A percentile compares a stretch with the other conserved stretches of the same genome.
These are phyloP conservation scores for Paraleonurus japonicus DNA, from an alignment of 257 asterid genomes.

Conservation along the genomic window DNA sequence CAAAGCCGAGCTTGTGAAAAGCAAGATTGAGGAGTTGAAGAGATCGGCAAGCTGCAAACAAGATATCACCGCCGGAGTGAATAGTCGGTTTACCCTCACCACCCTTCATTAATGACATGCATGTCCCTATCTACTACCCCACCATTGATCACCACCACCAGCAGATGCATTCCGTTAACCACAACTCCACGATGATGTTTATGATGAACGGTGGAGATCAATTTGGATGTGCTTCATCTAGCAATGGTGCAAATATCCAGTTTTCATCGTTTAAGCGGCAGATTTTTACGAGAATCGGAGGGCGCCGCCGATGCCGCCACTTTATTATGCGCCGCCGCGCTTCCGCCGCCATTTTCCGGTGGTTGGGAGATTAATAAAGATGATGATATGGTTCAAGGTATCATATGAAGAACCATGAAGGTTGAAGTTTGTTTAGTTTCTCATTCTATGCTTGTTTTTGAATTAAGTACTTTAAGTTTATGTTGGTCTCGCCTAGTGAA, in stretches of 20 bases:
- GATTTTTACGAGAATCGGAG: neutral
- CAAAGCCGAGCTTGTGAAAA: neutral
- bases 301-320: neutral
- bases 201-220: neutral
- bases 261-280: neutral
- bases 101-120: too few species aligned
- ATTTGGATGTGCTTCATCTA: neutral
- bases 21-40: neutral
- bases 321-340: neutral
- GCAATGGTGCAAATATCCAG: neutral
- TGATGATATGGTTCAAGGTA: neutral
- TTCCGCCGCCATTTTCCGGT: too few species aligned
- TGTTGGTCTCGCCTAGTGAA: too few species aligned
- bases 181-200: neutral
- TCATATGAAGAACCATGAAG: neutral
- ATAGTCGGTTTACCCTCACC: too few species aligned
- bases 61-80: too few species aligned
- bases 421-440: neutral
- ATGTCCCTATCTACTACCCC: neutral
- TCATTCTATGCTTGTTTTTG: too few species aligned
- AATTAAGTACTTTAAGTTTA: too few species aligned
- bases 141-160: neutral
- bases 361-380: neutral
- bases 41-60: neutral
- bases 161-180: too few species aligned